Conservation (phyloP, 306 rosid genomes). For the Vigna mungo region DNA sequence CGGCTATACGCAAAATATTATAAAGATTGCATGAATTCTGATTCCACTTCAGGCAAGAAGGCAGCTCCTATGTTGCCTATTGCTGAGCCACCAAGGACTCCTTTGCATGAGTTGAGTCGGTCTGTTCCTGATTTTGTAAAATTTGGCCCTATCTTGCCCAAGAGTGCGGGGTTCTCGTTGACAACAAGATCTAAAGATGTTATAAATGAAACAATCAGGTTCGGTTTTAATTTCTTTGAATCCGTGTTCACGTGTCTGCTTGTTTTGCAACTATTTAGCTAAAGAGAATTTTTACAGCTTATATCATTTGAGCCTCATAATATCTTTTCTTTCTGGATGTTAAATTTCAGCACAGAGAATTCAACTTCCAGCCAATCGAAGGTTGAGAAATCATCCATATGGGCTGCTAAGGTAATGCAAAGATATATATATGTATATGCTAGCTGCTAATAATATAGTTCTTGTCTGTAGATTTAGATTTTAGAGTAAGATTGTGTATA, state of each 20-base stretch:
- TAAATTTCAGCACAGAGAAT: conserved; percentile 57
- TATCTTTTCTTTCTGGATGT: conserved; percentile 26
- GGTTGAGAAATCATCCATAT: conserved; percentile 51
- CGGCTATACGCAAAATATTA: conserved; percentile 81
- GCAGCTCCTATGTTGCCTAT: conserved; percentile 85
- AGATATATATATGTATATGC: conserved; percentile 1
- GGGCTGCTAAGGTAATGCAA: conserved; percentile 67
- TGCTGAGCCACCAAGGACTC: conserved; percentile 98
- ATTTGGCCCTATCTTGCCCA: conserved; percentile 95
- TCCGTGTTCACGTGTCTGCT: background rate
- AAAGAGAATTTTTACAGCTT: conserved; percentile 16
- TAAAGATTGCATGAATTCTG: conserved; percentile 71
- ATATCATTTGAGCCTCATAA: conserved; percentile 39
- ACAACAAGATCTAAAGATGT: conserved; percentile 55
- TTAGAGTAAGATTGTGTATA: conserved; percentile 23
- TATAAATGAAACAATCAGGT: conserved; percentile 67
- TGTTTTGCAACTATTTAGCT: background rate
- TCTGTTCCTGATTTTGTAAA: conserved; percentile 88
- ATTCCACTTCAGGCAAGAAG: conserved; percentile 69
- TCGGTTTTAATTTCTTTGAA: conserved; percentile 40
- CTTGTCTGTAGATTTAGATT: conserved; percentile 14
- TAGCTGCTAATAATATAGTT: conserved; percentile 24
- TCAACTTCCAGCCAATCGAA: conserved; percentile 51
- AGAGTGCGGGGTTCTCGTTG: conserved; percentile 83
- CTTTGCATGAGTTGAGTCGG: conserved; percentile 85